A percentile compares a stretch with the other conserved stretches of the same genome.
Evolutionary conservation across 805 yeast genomes (phyloP).

Genomic region (Candida rishiriensis): DNA sequence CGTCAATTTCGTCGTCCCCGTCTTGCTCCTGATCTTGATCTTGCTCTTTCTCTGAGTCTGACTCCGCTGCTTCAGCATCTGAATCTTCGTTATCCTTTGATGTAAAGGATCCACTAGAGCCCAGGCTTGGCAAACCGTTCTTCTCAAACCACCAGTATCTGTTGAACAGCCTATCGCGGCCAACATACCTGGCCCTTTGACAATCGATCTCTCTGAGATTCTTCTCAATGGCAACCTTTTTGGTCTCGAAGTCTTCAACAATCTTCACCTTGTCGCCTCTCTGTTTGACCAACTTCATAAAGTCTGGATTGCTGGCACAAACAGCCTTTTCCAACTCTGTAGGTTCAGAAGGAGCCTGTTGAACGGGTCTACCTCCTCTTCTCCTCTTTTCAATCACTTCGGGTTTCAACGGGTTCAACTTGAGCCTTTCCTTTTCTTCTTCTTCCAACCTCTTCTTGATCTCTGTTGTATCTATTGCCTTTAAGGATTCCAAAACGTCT

Average conservation of each 20-base stretch:
- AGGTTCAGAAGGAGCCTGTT: constrained; percentile 26
- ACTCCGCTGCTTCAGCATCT: constrained; percentile 15
- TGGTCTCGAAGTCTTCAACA: constrained; percentile 43
- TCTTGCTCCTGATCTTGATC: constrained; percentile 6
- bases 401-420: constrained; percentile 15
- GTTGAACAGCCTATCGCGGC: constrained; percentile 79
- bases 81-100: constrained; percentile 31
- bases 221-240: constrained; percentile 53
- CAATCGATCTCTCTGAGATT: constrained; percentile 65
- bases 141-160: constrained; percentile 95
- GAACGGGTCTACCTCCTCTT: constrained; percentile 25
- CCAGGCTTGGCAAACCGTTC: constrained; percentile 64
- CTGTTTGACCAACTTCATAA: constrained; percentile 39
- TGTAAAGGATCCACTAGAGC: constrained; percentile 14
- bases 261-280: constrained; percentile 37
- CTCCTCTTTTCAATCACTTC: constrained; percentile 20
- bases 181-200: constrained; percentile 72
- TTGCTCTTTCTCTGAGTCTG: constrained; percentile 13
- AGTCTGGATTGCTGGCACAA: constrained; percentile 38
- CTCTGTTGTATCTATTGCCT: constrained; percentile 20
- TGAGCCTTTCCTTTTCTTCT: constrained; percentile 19
- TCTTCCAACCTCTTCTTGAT: constrained; percentile 18
- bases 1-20: constrained; percentile 38
- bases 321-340: constrained; percentile 33
- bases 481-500: constrained; percentile 31